Conservation (phyloP, 441 rosid genomes). For the Pelargonium cotyledonis region DNA sequence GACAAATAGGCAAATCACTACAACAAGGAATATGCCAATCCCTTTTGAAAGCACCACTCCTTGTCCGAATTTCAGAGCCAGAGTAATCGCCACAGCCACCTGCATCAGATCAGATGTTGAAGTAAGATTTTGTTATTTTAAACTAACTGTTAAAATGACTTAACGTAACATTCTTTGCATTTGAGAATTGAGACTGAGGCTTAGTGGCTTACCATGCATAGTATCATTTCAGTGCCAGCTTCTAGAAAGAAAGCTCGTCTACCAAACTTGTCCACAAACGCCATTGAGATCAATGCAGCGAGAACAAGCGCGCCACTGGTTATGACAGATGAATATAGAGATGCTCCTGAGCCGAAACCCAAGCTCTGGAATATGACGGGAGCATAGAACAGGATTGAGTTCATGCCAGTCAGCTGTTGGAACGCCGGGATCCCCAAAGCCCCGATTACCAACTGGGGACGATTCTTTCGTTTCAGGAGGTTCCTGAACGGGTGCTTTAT, state of each 20-base stretch:
- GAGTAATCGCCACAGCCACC: slow-evolving; percentile 52
- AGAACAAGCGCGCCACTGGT: slow-evolving; percentile 60
- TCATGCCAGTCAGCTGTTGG: slow-evolving; percentile 83
- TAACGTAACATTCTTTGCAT: background rate
- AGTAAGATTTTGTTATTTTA: background rate
- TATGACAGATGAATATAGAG: slow-evolving; percentile 55
- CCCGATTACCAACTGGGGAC: slow-evolving; percentile 78
- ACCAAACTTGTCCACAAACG: slow-evolving; percentile 60
- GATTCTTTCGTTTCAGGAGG: slow-evolving; percentile 51
- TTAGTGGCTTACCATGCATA: slow-evolving; percentile 43
- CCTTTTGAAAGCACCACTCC: slow-evolving; percentile 45
- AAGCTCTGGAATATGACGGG: slow-evolving; percentile 82
- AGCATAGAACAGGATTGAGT: slow-evolving; percentile 82
- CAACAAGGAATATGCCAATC: slow-evolving; percentile 50
- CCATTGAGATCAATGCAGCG: slow-evolving; percentile 63
- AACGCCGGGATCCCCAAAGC: slow-evolving; percentile 76
- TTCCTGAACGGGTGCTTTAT: slow-evolving; percentile 69
- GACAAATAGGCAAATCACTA: slow-evolving; percentile 61
- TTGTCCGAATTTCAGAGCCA: slow-evolving; percentile 63
- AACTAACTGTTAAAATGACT: too few relatives aligned
- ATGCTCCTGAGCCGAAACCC: slow-evolving; percentile 62
- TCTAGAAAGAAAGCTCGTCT: slow-evolving; percentile 77
- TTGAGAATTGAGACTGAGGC: background rate
- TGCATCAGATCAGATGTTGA: slow-evolving; percentile 19
- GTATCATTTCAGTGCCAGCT: slow-evolving; percentile 73